Evolutionary conservation across 2,329 filamentous ascomycete genomes (phyloP).

Genomic region (Magnaporthiopsis rhizophila): DNA sequence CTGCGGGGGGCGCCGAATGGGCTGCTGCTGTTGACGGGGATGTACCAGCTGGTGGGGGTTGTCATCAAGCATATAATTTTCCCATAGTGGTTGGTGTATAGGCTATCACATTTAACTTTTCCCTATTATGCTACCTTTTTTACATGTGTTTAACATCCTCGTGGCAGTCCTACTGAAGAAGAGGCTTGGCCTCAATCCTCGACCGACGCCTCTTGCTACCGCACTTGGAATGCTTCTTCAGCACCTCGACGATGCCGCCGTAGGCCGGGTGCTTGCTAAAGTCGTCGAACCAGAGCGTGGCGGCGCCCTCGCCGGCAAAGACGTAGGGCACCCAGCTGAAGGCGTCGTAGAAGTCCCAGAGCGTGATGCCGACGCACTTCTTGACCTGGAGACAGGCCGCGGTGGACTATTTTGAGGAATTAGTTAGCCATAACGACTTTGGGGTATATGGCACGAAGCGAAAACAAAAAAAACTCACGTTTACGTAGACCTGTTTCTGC

Average conservation of each 20-base stretch:
- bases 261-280: constrained; percentile 35
- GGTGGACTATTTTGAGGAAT: neutral
- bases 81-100: no score
- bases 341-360: constrained; percentile 10
- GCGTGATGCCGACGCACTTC: constrained; percentile 8
- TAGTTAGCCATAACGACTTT: no score
- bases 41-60: no score
- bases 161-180: neutral
- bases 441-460: no score
- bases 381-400: constrained; percentile 8
- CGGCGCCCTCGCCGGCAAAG: constrained; percentile 7
- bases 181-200: neutral
- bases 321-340: constrained; percentile 10
- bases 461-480: neutral
- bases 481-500: constrained; percentile 8
- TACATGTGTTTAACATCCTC: no score
- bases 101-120: no score
- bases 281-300: constrained; percentile 15
- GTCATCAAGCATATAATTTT: no score
- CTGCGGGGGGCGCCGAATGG: no score
- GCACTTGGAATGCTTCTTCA: constrained; percentile 23
- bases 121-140: no score
- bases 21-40: no score
- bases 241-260: constrained; percentile 24
- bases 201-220: constrained; percentile 4